Base-by-base conservation (phyloP, 257 asterid genomes). In the Fraxinus anomala region DNA sequence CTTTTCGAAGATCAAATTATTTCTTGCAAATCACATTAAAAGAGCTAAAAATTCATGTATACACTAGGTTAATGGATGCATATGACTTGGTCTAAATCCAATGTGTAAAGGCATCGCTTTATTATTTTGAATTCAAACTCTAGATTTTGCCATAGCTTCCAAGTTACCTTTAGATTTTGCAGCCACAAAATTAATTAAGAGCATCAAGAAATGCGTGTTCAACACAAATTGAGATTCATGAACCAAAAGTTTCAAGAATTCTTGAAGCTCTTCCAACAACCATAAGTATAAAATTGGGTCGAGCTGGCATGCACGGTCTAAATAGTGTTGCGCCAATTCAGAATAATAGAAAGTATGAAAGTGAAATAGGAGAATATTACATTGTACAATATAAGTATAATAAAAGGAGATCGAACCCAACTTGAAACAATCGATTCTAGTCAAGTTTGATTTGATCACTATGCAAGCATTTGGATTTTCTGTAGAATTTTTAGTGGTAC, bases 161-260 rank as follows among this genome's bases (percentile, higher is more conserved):
- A 56, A 51, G 75, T 21, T 51, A 77, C 21, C 40, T 59, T 33
- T 72, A 24, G 40, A 61, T 66, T 37, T 26, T 30, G 61, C 73
- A 74, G 70, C 24, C 34, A 69, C 59, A 51, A 40, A 66, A 37
- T 42, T 71, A 33, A 54, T 24, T 74, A 75, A 73, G 74, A 74
- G 34, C 77, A 78, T 82, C 83, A 79, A 69, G 81, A 76, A 70
- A 79, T 26, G 76, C 36, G 73, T 51, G 74, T 72, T 34, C 68
- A 17, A 63, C 61, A 70, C 40, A 65, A 71, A 69, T 79, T 8
- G 26, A 72, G 31, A 54, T 67, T 72, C 81, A 82, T 77, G 81
- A 72, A 71, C 68, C 31, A 66, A 34, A 80, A 63, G 67, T 17
- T 77, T 23, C 70, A 49, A 24, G 23, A 78, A 47, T 21, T 69